Base-by-base conservation (phyloP, 2,329 filamentous ascomycete species). In the Stagonosporopsis vannaccii region DNA sequence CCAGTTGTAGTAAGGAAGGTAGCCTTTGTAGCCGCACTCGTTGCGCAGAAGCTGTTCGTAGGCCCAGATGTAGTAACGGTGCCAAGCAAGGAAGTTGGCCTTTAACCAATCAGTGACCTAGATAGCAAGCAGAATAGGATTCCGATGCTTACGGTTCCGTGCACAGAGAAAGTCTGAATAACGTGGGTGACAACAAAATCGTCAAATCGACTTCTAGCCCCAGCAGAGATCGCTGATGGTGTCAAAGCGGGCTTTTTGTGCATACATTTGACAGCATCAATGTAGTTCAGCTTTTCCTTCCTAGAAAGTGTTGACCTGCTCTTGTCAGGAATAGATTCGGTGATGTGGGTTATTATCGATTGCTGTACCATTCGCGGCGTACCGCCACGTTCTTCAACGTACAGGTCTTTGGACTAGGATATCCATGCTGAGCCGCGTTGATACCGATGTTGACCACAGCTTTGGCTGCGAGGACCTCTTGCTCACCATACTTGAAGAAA, bases 1-100 rank as follows among this genome's bases (percentile, higher is more conserved):
- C 81, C 82, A 85, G 67, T 85, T 81, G 74, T 80, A 80, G 72
- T 84, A 85, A 3, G 78, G 79, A 42, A 77, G 74, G 37, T 71
- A 72, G 45, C 77, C 78, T 8, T 61, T 72, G 53, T 79, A 81
- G 32, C 76, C 77, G 49, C 79, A 80, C 55, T 80, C 78, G 11
- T 75, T 67, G 4, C 68, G 70, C 2, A 80, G 68, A 1, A 75
- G 75, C 45, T 76, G 66, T 48, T 81, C 79, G 58, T 78, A 80
- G 1, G 71, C 63, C 69, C 79, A 75, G 6, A 70, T 74, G 57
- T 75, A 79, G 61, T 78, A 78, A 2, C 78, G 70, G 57, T 80
- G 78, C 78, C 78, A 79, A 11, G 64, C 50, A 3, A 75, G 59
- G n/a, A 75, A 75, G 42, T 73, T 75, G 15, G 67, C 70, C 66